Base-by-base conservation (phyloP, 2,329 filamentous ascomycete species). In the Alternaria tenuissima region DNA sequence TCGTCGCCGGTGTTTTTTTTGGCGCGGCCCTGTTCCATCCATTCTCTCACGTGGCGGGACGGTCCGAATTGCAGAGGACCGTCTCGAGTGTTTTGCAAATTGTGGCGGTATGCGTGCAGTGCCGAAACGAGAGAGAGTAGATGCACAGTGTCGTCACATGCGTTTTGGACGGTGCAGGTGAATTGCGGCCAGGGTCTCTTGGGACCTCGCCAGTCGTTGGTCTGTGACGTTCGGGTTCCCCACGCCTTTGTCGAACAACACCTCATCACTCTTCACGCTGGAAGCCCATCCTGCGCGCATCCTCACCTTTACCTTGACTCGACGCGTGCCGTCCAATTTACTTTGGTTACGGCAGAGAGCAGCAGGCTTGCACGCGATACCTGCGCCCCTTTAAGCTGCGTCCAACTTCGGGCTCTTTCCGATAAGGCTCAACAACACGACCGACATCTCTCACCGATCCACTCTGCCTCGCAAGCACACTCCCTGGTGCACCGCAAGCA, bases 301-400 rank as follows among this genome's bases (percentile, higher is more conserved):
- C 47, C 46, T 38, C 57, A 55, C 58, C 61, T 52, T 41, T 56
- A 39, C 54, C 54, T 36, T 52, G 55, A 52, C 48, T 22, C 39
- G 62, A 68, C 72, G 64, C 68, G 60, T 62, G 77, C 78, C 76
- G 79, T 81, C 77, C 79, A 81, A 81, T 81, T 81, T 67, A 68
- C 66, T 80, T 80, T 80, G 79, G 76, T 62, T 60, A 81, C 78
- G 74, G 79, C 76, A 68, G 61, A 64, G 65, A 64, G 64, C 63
- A 71, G 68, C 63, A 64, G 68, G 66, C 67, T 57, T 47, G 57
- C 68, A 73, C 71, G 67, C 56, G 54, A 51, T 55, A 55, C 51
- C 53, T 59, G 60, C 38, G 53, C 52, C 56, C 65, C 62, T 54
- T 55, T 70, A 64, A 71, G 71, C 61, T 68, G 63, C 67, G 64